Evolutionary conservation across 352 stramenopile genomes (phyloP).

Genomic region (Pythium guiyangense): DNA sequence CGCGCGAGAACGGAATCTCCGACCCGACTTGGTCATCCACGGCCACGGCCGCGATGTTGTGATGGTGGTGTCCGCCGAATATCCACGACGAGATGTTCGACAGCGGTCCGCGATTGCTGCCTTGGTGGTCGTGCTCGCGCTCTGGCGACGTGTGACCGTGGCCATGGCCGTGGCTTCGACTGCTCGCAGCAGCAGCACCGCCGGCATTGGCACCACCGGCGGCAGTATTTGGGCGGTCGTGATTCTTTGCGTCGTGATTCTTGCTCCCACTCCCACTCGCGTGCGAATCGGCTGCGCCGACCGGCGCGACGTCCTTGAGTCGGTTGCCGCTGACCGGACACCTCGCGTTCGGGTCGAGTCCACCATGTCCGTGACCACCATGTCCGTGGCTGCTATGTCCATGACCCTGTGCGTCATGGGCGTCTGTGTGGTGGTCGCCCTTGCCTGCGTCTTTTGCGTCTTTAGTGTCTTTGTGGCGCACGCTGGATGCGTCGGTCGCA

Average conservation of each 20-base stretch:
- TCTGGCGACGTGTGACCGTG: too few relatives aligned
- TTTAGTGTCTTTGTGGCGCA: background rate
- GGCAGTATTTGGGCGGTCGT: background rate
- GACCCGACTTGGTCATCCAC: constrained; percentile 13
- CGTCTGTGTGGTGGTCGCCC: background rate
- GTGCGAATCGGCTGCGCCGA: background rate
- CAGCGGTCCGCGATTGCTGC: too few relatives aligned
- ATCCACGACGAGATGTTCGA: too few relatives aligned
- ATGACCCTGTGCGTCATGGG: background rate
- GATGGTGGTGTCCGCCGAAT: too few relatives aligned
- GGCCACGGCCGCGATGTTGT: too few relatives aligned
- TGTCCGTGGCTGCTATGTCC: too few relatives aligned
- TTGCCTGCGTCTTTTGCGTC: too few relatives aligned
- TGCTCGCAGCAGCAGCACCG: too few relatives aligned
- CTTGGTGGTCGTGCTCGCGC: too few relatives aligned
- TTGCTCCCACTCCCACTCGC: background rate
- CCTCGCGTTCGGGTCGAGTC: constrained; percentile 10
- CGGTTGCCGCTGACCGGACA: constrained; percentile 23
- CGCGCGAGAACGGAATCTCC: constrained; percentile 12
- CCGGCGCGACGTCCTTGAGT: constrained; percentile 8
- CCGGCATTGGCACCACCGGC: too few relatives aligned
- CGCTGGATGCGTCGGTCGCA: background rate
- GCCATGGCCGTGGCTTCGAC: too few relatives aligned
- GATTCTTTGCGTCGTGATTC: background rate
- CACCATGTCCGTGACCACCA: constrained; percentile 3